Evolutionary conservation across 2,329 filamentous ascomycete species (phyloP).

Genomic region (Monilinia fructicola): DNA sequence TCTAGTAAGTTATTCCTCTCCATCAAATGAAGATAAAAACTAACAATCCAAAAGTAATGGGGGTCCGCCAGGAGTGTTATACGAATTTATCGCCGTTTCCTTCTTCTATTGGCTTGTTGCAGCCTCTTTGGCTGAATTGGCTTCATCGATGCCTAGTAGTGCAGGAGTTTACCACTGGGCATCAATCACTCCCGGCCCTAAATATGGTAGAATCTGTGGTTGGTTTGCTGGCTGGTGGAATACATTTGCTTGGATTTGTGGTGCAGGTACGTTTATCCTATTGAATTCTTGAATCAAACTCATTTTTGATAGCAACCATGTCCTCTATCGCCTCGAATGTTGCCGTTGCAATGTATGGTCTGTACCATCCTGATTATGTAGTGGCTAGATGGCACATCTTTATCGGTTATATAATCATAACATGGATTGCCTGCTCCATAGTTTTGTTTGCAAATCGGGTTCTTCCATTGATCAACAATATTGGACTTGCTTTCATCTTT

Average conservation of each 20-base stretch:
- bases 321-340: conserved; percentile 46
- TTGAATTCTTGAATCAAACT: not conserved
- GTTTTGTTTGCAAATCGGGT: conserved; percentile 56
- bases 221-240: conserved; percentile 56
- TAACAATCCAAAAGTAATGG: conserved; percentile 55
- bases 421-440: conserved; percentile 47
- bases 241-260: conserved; percentile 46
- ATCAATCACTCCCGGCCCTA: conserved; percentile 48
- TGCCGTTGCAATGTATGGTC: conserved; percentile 49
- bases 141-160: conserved; percentile 36
- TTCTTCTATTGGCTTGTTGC: conserved; percentile 53
- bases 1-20: conserved; percentile 27
- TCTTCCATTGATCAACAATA: conserved; percentile 53
- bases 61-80: conserved; percentile 60
- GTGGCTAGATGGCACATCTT: conserved; percentile 53
- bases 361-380: conserved; percentile 48
- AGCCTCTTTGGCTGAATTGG: conserved; percentile 47
- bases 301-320: conserved; percentile 30
- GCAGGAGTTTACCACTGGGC: conserved; percentile 53
- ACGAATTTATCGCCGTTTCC: conserved; percentile 57
- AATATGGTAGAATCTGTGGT: conserved; percentile 48
- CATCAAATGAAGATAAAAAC: not conserved
- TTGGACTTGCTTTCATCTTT: conserved; percentile 55
- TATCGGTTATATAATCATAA: conserved; percentile 48
- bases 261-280: conserved; percentile 27